These are phyloP conservation scores for Priceomyces castillae DNA, from an alignment of 805 yeast species.

Conservation along the genomic window DNA sequence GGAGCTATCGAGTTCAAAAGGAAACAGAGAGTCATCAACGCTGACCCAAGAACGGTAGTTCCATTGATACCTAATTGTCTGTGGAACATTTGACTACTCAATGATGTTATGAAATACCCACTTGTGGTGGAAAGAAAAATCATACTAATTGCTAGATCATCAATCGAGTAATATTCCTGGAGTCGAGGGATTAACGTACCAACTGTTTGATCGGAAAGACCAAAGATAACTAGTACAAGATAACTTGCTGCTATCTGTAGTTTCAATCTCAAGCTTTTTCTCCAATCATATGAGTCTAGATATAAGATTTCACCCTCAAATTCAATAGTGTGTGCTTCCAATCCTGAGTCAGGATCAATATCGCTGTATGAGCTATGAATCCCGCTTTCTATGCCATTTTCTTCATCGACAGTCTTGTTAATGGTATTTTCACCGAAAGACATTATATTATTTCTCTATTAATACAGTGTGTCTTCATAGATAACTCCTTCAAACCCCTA, in stretches of 20 bases:
- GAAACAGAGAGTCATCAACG: slow-evolving; percentile 37
- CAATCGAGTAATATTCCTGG: slow-evolving; percentile 44
- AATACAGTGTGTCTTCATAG: too few species aligned
- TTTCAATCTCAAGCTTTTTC: slow-evolving; percentile 34
- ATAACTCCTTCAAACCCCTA: too few species aligned
- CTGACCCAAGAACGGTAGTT: slow-evolving; percentile 33
- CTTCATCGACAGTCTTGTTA: too few species aligned
- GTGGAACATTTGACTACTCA: slow-evolving; percentile 45
- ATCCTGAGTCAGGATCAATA: background rate
- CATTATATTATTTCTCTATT: too few species aligned
- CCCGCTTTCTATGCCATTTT: too few species aligned
- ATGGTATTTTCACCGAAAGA: too few species aligned
- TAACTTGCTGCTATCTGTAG: slow-evolving; percentile 43
- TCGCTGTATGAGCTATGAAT: background rate
- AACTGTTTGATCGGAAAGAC: slow-evolving; percentile 58
- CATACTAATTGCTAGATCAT: slow-evolving; percentile 47
- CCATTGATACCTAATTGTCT: slow-evolving; percentile 47
- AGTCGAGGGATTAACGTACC: slow-evolving; percentile 59
- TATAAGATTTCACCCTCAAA: slow-evolving; percentile 26
- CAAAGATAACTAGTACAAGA: slow-evolving; percentile 44
- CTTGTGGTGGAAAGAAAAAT: slow-evolving; percentile 51
- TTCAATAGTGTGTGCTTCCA: slow-evolving; percentile 12
- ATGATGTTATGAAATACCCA: slow-evolving; percentile 56
- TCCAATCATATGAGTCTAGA: slow-evolving; percentile 41
- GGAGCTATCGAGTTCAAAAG: slow-evolving; percentile 37